Base-by-base conservation (phyloP, 2,329 filamentous ascomycete genomes). In the Anthostomella pinea region DNA sequence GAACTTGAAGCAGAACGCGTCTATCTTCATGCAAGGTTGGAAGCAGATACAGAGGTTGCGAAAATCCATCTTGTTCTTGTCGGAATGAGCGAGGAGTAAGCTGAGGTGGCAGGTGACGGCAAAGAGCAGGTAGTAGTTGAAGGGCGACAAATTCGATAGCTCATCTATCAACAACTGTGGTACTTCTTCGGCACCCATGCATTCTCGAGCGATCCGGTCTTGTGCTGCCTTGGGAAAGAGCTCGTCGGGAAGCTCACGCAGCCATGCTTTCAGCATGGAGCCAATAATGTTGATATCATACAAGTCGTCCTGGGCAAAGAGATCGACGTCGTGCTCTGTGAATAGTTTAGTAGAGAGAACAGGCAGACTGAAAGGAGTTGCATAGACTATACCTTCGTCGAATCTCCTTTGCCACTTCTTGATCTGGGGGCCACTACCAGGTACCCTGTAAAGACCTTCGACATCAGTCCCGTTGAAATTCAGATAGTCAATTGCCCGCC, bases 61-160 rank as follows among this genome's bases (percentile, higher is more conserved):
- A 59, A 91, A 95, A 59, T 95, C 88, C 91, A 97, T 97, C 69
- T 95, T 95, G 75, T 96, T 97, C 70, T 91, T 90, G 48, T 94
- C 87, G 16, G 89, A 85, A 62, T 95, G 91, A 1, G 87, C 89
- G 51, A 95, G 81, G 8, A 97, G 75, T 17, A 96, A 76, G 53
- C 89, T 95, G 31, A 97, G 81, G 56, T 97, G 91, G 64, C 91
- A 96, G 21, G 91, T 97, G 52, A 96, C 95, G 53, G 91, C 91
- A 60, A 97, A 97, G 5, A 97, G 80, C 10, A 97, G 83, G 58
- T 97, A 96, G 66, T 97, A 97, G 66, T 96, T 95, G 72, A 93
- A 96, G 0, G 91, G 91, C 6, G 91, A 87, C n/a, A 97, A 74
- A 52, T 87, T 90, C 2, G 91, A 95, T 3, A 97, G 79, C 62